Evolutionary conservation across 2,329 filamentous ascomycete genomes (phyloP), one percentile per base, ranked within the genome.

Genomic region (Diplodia seriata): DNA sequence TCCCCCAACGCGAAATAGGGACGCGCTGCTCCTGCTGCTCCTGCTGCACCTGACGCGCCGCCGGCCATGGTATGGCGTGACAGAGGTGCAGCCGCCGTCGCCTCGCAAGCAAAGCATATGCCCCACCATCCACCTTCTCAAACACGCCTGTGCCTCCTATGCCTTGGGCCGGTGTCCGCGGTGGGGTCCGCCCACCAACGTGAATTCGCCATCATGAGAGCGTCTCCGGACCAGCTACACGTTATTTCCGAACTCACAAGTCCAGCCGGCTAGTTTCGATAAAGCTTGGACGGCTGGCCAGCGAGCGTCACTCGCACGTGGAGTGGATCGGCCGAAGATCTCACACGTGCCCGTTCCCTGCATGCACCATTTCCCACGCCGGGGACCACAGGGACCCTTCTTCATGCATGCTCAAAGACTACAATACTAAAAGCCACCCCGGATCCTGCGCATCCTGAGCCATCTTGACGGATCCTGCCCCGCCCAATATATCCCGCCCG

Each of bases 311-410:
- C 29, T 38, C 18, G 31, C 53, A 55, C 53, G 53, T 55, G 53
- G 31, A 33, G 53, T 55, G 53, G 53, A 55, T 55, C 53, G 36
- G 31, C 26, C 31, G 53, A 7, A 55, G 53, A 55, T 55, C 53
- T 8, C 14, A 29, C 50, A 53, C 50, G 26, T 53, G 50, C 50
- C 18, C 31, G 18, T 33, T 33, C 20, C 50, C 9, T 55, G 53
- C 53, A 55, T 36, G 36, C 26, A 4, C 26, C 26, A 26, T 26
- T 26, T 26, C 26, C 26, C 26, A 26, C 26, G 26, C 36, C 53
- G 31, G 31, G 31, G 53, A 55, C 53, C 53, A 11, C 53, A n/a
- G 31, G 31, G 53, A 55, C 53, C 53, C 26, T 36, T 55, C 53
- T 55, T 33, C 18, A 33, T n/a, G 31, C 26, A 3, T 33, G 7